Percentiles rank a stretch among this genome's conserved stretches.
phyloP scores from a whole-genome alignment of 2,329 filamentous ascomycete genomes.

The Xylariaceae sp. region DNA sequence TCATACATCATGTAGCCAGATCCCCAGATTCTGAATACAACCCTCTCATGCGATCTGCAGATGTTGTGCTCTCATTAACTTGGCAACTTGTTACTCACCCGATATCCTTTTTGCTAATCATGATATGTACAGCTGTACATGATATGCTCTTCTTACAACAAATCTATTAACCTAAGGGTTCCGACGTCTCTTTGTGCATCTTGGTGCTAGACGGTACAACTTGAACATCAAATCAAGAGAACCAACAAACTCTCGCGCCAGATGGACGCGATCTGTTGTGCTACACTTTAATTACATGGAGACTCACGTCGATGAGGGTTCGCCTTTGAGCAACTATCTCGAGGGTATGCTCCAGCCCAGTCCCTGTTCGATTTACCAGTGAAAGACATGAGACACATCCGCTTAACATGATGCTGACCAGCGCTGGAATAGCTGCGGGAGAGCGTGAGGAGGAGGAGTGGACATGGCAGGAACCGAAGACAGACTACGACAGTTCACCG shows the following conservation, averaged over 20 bases:
- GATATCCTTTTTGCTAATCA: not conserved
- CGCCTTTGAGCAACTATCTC: constrained; percentile 32
- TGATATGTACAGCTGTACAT: not conserved
- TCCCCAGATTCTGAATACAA: too few relatives aligned
- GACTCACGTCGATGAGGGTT: constrained; percentile 32
- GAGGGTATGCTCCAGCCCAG: constrained; percentile 24
- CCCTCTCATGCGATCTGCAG: too few relatives aligned
- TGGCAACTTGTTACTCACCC: not conserved
- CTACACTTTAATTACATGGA: constrained; percentile 29
- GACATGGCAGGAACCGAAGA: constrained; percentile 26
- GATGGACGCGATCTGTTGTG: constrained; percentile 28
- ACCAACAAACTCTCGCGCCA: constrained; percentile 20
- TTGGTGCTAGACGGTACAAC: constrained; percentile 4
- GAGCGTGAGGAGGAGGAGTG: constrained; percentile 25
- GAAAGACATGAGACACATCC: not conserved
- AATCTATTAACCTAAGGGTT: too few relatives aligned
- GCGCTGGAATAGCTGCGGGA: constrained; percentile 23
- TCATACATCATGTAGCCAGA: too few relatives aligned
- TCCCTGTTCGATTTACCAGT: not conserved
- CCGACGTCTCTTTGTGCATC: not conserved
- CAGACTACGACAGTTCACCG: constrained; percentile 25
- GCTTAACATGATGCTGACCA: constrained; percentile 17
- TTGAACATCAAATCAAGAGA: constrained; percentile 10
- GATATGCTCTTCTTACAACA: not conserved
- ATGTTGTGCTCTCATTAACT: too few relatives aligned